These are phyloP conservation scores for Isabelozyma heimii DNA, from an alignment of 805 yeast species.

Conservation along the genomic window DNA sequence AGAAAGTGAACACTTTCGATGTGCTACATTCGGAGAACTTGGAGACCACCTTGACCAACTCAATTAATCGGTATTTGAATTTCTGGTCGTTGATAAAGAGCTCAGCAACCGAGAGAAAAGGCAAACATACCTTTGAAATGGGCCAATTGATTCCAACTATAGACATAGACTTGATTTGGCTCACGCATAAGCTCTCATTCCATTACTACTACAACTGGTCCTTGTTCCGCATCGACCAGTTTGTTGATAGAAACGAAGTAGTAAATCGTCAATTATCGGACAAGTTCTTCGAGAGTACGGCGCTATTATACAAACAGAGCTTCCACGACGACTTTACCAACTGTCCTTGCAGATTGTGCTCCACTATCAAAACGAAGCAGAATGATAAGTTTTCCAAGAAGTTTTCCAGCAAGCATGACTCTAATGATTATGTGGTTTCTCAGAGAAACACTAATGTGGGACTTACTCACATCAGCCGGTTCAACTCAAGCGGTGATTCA, in stretches of 20 bases:
- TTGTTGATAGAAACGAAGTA: conserved; percentile 15
- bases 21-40: conserved; percentile 12
- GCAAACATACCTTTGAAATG: background rate
- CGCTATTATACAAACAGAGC: conserved; percentile 4
- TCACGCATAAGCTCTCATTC: conserved; percentile 14
- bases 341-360: conserved; percentile 8
- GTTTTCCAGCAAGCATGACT: background rate
- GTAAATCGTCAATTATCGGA: conserved; percentile 10
- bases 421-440: background rate
- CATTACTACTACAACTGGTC: conserved; percentile 9
- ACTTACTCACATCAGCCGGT: background rate
- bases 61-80: conserved; percentile 10
- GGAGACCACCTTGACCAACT: conserved; percentile 7
- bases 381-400: background rate
- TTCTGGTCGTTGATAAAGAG: conserved; percentile 5
- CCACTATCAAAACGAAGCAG: background rate
- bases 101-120: background rate
- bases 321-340: conserved; percentile 7
- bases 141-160: conserved; percentile 13
- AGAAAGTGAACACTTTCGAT: conserved; percentile 13
- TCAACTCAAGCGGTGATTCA: background rate
- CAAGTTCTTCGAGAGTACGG: conserved; percentile 8
- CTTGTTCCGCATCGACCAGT: background rate
- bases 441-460: background rate
- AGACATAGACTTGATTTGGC: conserved; percentile 19